Evolutionary conservation across 805 yeast species (phyloP).

Genomic region (Ascoidea rubescens): DNA sequence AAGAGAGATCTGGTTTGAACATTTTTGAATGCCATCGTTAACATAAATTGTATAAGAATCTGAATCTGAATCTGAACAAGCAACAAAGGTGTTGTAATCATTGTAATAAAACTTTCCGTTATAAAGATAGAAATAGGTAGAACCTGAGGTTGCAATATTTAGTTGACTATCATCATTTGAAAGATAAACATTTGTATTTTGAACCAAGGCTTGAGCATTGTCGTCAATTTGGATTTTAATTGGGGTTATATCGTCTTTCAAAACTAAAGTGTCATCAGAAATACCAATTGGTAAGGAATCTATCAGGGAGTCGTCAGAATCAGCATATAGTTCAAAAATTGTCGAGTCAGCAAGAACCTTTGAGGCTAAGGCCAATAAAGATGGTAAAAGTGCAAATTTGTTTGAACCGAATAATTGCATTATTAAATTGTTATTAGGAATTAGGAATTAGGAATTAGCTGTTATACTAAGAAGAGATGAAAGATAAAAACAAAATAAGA

Average conservation of each 20-base stretch:
- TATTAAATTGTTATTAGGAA: no score
- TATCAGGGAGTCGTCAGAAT: no score
- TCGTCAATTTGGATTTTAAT: constrained; percentile 6
- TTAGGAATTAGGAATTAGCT: no score
- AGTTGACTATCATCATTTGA: constrained; percentile 3
- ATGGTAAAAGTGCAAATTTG: not conserved
- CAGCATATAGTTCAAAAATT: not conserved
- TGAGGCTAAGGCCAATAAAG: not conserved
- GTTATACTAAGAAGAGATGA: no score
- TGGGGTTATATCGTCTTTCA: not conserved
- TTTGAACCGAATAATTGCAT: no score
- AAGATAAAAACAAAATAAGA: no score
- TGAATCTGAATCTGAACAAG: constrained; percentile 1
- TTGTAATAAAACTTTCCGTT: constrained; percentile 5
- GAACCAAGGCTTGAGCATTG: constrained; percentile 4
- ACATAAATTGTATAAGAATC: constrained; percentile 4
- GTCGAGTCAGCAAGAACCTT: not conserved
- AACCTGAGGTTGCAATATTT: constrained; percentile 1
- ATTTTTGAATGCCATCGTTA: constrained; percentile 2
- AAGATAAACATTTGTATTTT: constrained; percentile 1
- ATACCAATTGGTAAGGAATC: not conserved
- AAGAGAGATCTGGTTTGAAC: no score
- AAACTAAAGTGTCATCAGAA: not conserved
- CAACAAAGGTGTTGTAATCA: constrained; percentile 6
- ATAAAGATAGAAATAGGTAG: constrained; percentile 7